Conservation (phyloP, 495 filamentous ascomycete species). For the Penicillium canescens region DNA sequence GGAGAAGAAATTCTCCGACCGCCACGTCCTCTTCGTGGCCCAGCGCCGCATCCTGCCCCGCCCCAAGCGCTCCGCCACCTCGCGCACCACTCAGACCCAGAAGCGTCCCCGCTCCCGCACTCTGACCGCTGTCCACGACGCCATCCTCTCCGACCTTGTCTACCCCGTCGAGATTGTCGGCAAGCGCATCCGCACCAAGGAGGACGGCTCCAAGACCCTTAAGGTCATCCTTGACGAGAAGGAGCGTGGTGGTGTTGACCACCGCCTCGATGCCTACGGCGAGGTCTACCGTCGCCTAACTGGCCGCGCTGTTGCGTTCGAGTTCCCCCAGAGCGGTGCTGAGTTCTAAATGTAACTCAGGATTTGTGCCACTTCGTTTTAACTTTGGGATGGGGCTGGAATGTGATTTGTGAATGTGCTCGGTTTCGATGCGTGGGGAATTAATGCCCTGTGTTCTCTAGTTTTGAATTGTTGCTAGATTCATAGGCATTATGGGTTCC, state of each 20-base stretch:
- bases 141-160: slow-evolving; percentile 93
- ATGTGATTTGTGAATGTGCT: slow-evolving; percentile 9
- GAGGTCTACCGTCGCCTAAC: slow-evolving; percentile 97
- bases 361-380: slow-evolving; percentile 9
- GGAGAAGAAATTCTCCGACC: slow-evolving; percentile 99
- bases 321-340: slow-evolving; percentile 85
- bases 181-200: slow-evolving; percentile 94
- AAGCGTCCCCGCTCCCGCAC: slow-evolving; percentile 98
- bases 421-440: slow-evolving; percentile 21
- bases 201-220: slow-evolving; percentile 94
- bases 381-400: slow-evolving; percentile 11
- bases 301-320: slow-evolving; percentile 89
- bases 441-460: slow-evolving; percentile 27
- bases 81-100: slow-evolving; percentile 90
- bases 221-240: slow-evolving; percentile 99
- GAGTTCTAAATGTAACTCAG: slow-evolving; percentile 67
- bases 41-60: slow-evolving; percentile 97
- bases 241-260: slow-evolving; percentile 98
- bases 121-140: slow-evolving; percentile 95
- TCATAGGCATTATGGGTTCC: slow-evolving; percentile 31
- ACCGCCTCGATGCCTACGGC: slow-evolving; percentile 97
- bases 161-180: slow-evolving; percentile 99
- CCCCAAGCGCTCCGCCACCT: slow-evolving; percentile 93
- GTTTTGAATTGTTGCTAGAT: slow-evolving; percentile 32
- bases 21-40: slow-evolving; percentile 97